Evolutionary conservation across 2,329 filamentous ascomycete genomes (phyloP).

Genomic region (Boeremia exigua): DNA sequence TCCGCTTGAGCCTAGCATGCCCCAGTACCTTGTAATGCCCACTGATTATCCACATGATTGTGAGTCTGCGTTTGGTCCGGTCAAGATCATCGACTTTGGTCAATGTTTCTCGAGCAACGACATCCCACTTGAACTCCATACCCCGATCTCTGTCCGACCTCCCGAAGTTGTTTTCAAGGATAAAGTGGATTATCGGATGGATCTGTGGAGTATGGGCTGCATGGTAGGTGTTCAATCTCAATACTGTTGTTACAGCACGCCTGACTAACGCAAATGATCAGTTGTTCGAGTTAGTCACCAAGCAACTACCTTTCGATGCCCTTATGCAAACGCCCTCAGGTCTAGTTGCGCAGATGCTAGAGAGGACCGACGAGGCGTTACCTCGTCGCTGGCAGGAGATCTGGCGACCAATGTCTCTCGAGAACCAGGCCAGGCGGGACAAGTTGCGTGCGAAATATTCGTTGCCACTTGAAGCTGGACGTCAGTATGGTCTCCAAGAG

Average conservation of each 20-base stretch:
- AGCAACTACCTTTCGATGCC: conserved; percentile 48
- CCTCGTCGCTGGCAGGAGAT: conserved; percentile 42
- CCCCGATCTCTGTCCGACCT: conserved; percentile 44
- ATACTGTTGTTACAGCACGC: too few species aligned
- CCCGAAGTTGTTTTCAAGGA: conserved; percentile 51
- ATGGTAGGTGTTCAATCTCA: too few species aligned
- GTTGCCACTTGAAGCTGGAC: conserved; percentile 14
- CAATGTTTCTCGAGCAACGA: conserved; percentile 42
- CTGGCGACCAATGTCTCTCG: background rate
- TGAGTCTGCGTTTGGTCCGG: background rate
- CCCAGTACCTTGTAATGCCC: conserved; percentile 27
- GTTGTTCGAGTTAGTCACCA: conserved; percentile 50
- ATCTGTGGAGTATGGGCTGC: conserved; percentile 50
- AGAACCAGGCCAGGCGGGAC: background rate
- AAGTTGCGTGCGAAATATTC: conserved; percentile 34
- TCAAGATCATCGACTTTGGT: conserved; percentile 47
- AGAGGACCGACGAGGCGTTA: conserved; percentile 42
- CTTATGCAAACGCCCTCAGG: conserved; percentile 42
- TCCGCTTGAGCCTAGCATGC: conserved; percentile 23
- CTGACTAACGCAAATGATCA: too few species aligned
- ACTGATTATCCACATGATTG: background rate
- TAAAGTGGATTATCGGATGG: conserved; percentile 43
- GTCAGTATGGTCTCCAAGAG: conserved; percentile 36
- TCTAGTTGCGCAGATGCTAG: conserved; percentile 46
- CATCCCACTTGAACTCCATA: conserved; percentile 44